Percentiles rank a stretch among this genome's conserved stretches.
phyloP scores from a whole-genome alignment of 225 moss, liverwort and hornwort species.

The Polytrichum formosum region DNA sequence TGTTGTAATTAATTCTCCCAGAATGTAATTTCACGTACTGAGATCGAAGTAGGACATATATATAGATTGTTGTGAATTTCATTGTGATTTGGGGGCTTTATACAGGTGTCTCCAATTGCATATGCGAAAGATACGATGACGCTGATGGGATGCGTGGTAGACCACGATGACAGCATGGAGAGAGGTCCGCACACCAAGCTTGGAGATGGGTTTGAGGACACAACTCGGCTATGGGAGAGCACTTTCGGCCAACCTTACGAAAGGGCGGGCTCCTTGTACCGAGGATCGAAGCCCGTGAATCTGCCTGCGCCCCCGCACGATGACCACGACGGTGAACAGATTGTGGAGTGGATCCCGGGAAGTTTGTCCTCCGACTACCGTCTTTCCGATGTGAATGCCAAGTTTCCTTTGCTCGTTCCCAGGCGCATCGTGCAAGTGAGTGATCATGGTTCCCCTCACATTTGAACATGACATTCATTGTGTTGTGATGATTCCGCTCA shows the following conservation, averaged over 20 bases:
- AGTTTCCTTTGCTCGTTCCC: conserved; percentile 49
- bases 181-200: conserved; percentile 75
- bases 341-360: conserved; percentile 44
- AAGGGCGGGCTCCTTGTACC: conserved; percentile 77
- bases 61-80: too few species aligned
- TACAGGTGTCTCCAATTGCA: conserved; percentile 70
- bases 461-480: too few species aligned
- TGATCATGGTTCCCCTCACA: too few species aligned
- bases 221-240: conserved; percentile 67
- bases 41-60: too few species aligned
- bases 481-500: too few species aligned
- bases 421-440: conserved; percentile 71
- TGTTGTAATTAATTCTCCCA: too few species aligned
- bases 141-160: conserved; percentile 69
- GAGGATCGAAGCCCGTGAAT: conserved; percentile 61
- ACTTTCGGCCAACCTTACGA: conserved; percentile 88
- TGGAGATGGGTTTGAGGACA: conserved; percentile 71
- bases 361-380: conserved; percentile 50
- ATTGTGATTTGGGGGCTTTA: too few species aligned
- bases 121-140: conserved; percentile 82
- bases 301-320: conserved; percentile 68
- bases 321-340: conserved; percentile 55
- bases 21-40: too few species aligned
- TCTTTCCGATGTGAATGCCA: conserved; percentile 50
- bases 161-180: conserved; percentile 86